These are phyloP conservation scores for Gardenia jasminoides DNA, from an alignment of 257 asterid species.

Conservation along the genomic window DNA sequence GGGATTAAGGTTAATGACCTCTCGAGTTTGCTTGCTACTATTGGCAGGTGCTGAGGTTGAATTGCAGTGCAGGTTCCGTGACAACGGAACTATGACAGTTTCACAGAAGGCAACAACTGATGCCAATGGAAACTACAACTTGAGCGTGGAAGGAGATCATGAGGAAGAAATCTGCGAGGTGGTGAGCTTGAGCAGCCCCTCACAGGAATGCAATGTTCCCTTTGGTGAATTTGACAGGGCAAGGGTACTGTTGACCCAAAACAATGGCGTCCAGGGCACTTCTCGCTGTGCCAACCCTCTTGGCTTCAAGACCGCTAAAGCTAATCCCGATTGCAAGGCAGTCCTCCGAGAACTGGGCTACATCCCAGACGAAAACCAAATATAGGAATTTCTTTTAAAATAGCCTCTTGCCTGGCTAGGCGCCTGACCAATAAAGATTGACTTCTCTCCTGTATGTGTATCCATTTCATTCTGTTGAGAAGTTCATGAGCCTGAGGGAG, in stretches of 20 bases:
- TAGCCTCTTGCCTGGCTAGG: neutral
- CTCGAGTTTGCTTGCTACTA: no score
- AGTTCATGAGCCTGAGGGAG: neutral
- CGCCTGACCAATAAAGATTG: neutral
- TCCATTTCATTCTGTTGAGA: neutral
- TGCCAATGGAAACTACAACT: conserved; percentile 23
- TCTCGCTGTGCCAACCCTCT: conserved; percentile 39
- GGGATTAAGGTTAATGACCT: no score
- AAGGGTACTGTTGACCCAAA: conserved; percentile 27
- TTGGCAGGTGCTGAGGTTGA: conserved; percentile 33
- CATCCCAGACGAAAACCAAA: neutral
- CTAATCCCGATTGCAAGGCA: conserved; percentile 12
- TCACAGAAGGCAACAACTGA: conserved; percentile 21
- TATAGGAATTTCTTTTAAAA: neutral
- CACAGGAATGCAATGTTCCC: conserved; percentile 20
- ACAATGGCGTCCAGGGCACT: conserved; percentile 26
- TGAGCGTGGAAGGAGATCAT: conserved; percentile 35
- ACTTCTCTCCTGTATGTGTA: neutral
- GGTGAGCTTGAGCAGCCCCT: conserved; percentile 25
- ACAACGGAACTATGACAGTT: conserved; percentile 9
- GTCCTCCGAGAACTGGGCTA: conserved; percentile 27
- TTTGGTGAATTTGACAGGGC: conserved; percentile 14
- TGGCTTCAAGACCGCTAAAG: conserved; percentile 26
- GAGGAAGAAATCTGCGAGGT: conserved; percentile 47
- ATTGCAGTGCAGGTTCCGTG: conserved; percentile 30